Base-by-base conservation (phyloP, 2,329 filamentous ascomycete genomes). In the Penicillium sp. region DNA sequence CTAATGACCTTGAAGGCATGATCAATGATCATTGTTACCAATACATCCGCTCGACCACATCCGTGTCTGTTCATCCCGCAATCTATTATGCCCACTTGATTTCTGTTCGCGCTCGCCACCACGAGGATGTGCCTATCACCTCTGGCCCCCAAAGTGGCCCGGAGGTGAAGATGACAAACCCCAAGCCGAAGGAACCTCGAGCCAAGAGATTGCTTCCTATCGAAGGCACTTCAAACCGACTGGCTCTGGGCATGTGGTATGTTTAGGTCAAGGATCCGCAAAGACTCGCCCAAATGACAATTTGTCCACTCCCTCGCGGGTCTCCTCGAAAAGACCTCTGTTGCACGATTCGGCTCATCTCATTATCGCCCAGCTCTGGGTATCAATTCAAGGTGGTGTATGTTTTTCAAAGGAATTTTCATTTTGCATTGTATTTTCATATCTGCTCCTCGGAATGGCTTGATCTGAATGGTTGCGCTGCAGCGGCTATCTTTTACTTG, bases 71-170 rank as follows among this genome's bases (percentile, higher is more conserved):
- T 70, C 74, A 83, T 61, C 94, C 94, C 0, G 91, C 94, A 0
- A 88, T 97, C 0, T 99, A 99, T 80, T 99, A 99, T 64, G 91
- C 95, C 0, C 94, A 99, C 73, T 75, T 99, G 59, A 91, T 92
- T 32, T 88, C 91, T 8, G 84, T 85, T 54, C 89, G 94, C 46
- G 91, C 90, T 18, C 85, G 86, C 50, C 79, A 85, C 3, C 94
- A 99, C 61, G 86, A 93, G 65, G 78, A 81, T 58, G 67, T 76
- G 9, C 62, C 71, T 14, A 67, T 71, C 10, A 69, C 67, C 39
- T 67, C 65, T n/a, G 74, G 74, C 16, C 74, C 73, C 32, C 73
- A 73, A 55, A 72, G 69, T 47, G 75, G 76, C 5, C 64, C 70
- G 2, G 66, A 69, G 16, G 68, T 70, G 53, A 74, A 71, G 51